Conservation (phyloP, 2,329 filamentous ascomycete species). For the Aspergillus sp. region DNA sequence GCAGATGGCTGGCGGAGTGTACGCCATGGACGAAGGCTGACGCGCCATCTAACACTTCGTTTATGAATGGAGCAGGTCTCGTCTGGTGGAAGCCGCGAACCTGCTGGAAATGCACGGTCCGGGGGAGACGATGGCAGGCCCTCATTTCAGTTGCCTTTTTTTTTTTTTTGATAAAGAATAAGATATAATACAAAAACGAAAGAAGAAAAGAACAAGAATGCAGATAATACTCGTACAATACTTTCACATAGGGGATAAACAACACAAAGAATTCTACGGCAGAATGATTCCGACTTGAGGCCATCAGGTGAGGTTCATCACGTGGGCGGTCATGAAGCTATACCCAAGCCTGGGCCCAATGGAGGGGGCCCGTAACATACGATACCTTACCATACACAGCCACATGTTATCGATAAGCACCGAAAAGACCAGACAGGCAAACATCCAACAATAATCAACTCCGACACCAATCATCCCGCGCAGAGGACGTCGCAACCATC, state of each 20-base stretch:
- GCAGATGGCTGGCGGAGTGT: slow-evolving; percentile 49
- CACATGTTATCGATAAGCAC: slow-evolving; percentile 14
- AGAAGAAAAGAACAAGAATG: background rate
- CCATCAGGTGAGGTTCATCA: slow-evolving; percentile 1
- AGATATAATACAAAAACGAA: background rate
- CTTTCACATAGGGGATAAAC: slow-evolving; percentile 6
- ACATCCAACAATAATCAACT: slow-evolving; percentile 5
- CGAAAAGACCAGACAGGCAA: slow-evolving; percentile 11
- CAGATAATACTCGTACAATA: slow-evolving; percentile 3
- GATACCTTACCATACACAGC: background rate
- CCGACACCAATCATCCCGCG: background rate
- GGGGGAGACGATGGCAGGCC: background rate
- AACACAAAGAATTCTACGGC: slow-evolving; percentile 5
- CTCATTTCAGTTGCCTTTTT: background rate
- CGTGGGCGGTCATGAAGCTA: slow-evolving; percentile 9
- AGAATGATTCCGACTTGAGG: background rate
- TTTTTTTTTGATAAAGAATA: background rate
- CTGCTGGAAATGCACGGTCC: slow-evolving; percentile 19
- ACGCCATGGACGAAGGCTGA: slow-evolving; percentile 51
- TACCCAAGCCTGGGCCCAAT: background rate
- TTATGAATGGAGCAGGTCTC: slow-evolving; percentile 41
- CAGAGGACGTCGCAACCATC: background rate
- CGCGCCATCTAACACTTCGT: slow-evolving; percentile 44
- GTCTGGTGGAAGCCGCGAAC: slow-evolving; percentile 54
- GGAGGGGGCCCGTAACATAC: background rate